Conservation (phyloP, 768 basidiomycete species). For the Amanita exitialis region DNA sequence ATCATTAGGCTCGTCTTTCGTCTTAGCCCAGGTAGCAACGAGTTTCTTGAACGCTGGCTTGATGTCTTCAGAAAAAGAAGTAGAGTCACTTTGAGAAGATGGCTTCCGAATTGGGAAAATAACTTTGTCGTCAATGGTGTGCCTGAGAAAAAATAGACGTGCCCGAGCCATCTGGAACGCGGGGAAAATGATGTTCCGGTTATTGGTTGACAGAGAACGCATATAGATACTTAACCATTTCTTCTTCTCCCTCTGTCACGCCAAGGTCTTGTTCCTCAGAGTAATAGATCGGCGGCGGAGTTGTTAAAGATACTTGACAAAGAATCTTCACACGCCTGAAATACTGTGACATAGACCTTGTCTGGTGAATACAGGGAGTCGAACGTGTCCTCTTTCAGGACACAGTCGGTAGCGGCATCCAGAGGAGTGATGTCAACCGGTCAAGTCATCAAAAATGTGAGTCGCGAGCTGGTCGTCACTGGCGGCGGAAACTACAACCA, state of each 20-base stretch:
- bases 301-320: neutral
- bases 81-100: neutral
- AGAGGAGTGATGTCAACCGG: neutral
- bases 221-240: no score
- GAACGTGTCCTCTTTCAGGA: neutral
- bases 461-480: neutral
- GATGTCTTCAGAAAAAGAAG: neutral
- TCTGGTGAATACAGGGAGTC: neutral
- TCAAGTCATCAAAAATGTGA: neutral
- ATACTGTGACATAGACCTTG: neutral
- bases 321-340: neutral
- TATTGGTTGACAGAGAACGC: neutral
- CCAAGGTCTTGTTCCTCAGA: neutral
- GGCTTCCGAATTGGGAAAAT: neutral
- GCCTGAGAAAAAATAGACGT: neutral
- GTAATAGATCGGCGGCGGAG: neutral
- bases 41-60: neutral
- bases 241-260: neutral
- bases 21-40: neutral
- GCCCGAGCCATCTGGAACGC: neutral
- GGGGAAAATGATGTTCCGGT: neutral
- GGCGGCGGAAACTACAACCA: neutral
- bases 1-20: neutral
- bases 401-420: neutral
- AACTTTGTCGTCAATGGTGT: neutral